phyloP scores from a whole-genome alignment of 192 early-diverging fungal genomes.

The Entomortierella beljakovae region DNA sequence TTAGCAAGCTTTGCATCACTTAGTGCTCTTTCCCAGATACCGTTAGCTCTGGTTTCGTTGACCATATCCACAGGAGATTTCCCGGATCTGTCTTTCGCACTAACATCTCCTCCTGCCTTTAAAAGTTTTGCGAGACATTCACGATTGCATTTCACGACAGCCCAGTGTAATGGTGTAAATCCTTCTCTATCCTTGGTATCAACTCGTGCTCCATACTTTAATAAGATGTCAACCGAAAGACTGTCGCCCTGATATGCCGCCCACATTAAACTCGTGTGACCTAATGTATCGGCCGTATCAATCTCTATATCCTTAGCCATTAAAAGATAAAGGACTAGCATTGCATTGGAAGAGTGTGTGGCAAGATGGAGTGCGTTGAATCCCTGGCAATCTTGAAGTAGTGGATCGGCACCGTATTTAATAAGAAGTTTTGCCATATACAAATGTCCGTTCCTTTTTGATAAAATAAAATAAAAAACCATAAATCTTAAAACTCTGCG shows the following conservation, averaged over 20 bases:
- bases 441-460: slow-evolving; percentile 77
- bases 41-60: slow-evolving; percentile 60
- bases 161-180: slow-evolving; percentile 93
- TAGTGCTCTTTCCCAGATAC: slow-evolving; percentile 64
- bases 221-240: slow-evolving; percentile 73
- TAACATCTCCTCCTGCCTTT: slow-evolving; percentile 75
- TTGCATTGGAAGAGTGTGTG: slow-evolving; percentile 83
- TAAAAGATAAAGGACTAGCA: slow-evolving; percentile 82
- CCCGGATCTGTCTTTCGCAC: slow-evolving; percentile 75
- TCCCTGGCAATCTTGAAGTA: slow-evolving; percentile 81
- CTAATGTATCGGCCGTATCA: slow-evolving; percentile 78
- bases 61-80: slow-evolving; percentile 90
- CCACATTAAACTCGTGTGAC: slow-evolving; percentile 96
- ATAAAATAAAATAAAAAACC: neutral
- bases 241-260: slow-evolving; percentile 89
- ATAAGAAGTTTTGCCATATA: slow-evolving; percentile 78
- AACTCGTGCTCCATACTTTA: slow-evolving; percentile 77
- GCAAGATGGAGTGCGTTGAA: slow-evolving; percentile 93
- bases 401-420: slow-evolving; percentile 82
- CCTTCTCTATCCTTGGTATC: slow-evolving; percentile 76
- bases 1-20: slow-evolving; percentile 49
- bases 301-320: slow-evolving; percentile 76
- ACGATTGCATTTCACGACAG: slow-evolving; percentile 72
- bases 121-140: slow-evolving; percentile 74
- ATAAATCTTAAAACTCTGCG: neutral